Evolutionary conservation across 345 rosid species (phyloP), one percentile per base, ranked within the genome.

Genomic region (Lumnitzera littorea): DNA sequence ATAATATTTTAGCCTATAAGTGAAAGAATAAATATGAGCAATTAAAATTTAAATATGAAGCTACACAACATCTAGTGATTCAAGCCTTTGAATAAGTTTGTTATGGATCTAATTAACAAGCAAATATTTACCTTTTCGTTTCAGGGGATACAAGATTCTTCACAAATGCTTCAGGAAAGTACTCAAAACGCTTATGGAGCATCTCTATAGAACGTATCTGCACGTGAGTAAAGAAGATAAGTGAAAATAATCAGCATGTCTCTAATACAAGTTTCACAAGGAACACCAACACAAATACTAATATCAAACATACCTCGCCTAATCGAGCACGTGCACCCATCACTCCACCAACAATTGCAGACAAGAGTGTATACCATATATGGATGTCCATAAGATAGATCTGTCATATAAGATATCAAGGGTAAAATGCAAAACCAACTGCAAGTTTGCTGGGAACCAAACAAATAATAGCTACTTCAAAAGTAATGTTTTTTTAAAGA

Each of bases 241-340:
- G 62, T 57, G 50, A 29, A 62, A 59, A 69, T 27, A 49, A n/a
- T 50, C 59, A 67, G 53, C 43, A 64, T 48, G 51, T 46, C 13
- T 36, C 9, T 36, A 9, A 36, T 2, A 9, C 43, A 2, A 5
- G 43, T 36, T 36, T 36, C 7, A 5, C 3, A 36, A 36, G 43
- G 7, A 36, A 36, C 11, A 9, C 43, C 43, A 36, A 6, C 43
- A 48, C 15, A 49, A 13, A 14, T 20, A 12, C 14, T 25, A 51
- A 14, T 14, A 54, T 16, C 15, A 62, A 14, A 50, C 36, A n/a
- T 80, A 94, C 99, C 95, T 94, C 99, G 72, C 99, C 99, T 67
- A 94, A 74, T 62, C 99, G 96, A 76, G 79, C 95, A 66, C 91
- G 77, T 61, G 99, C 99, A 62, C 99, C 99, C 96, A 94, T 94